These are phyloP conservation scores for Crucibulum laeve DNA, from an alignment of 768 basidiomycete species.

Conservation along the genomic window DNA sequence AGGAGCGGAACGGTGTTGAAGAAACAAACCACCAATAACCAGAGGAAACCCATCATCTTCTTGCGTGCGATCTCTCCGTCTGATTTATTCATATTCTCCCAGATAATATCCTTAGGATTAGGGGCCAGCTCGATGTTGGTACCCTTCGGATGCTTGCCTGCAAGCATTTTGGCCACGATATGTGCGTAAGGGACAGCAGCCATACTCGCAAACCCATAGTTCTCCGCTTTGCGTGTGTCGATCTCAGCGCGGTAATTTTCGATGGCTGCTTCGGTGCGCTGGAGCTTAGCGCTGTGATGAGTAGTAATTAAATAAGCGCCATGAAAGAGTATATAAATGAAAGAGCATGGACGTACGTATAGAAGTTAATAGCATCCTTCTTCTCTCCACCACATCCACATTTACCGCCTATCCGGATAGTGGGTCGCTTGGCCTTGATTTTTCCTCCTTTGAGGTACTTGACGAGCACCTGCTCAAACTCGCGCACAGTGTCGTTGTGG, in stretches of 20 bases:
- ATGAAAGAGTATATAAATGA: neutral
- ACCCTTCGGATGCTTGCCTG: constrained; percentile 68
- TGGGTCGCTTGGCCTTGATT: constrained; percentile 79
- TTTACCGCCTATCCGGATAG: constrained; percentile 71
- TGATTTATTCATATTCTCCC: constrained; percentile 83
- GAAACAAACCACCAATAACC: constrained; percentile 79
- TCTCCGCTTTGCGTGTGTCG: constrained; percentile 75
- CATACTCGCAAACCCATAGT: constrained; percentile 90
- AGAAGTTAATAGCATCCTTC: constrained; percentile 91
- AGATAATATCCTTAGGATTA: constrained; percentile 89
- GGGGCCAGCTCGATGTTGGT: constrained; percentile 73
- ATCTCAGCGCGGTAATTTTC: constrained; percentile 71
- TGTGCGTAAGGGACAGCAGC: constrained; percentile 87
- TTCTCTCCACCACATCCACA: constrained; percentile 81
- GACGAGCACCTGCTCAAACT: constrained; percentile 86
- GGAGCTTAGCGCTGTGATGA: constrained; percentile 39
- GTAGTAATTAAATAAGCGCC: constrained; percentile 5
- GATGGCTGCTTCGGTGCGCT: constrained; percentile 70
- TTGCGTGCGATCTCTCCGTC: constrained; percentile 63
- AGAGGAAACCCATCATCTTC: constrained; percentile 70
- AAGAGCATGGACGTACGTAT: constrained; percentile 54
- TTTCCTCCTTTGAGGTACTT: constrained; percentile 83
- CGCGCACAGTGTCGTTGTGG: constrained; percentile 91
- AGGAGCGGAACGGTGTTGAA: constrained; percentile 93
- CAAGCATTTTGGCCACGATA: constrained; percentile 70